A percentile compares a stretch with the other conserved stretches of the same genome.
Evolutionary conservation across 805 yeast species (phyloP).

Genomic region (Metschnikowia anglica): DNA sequence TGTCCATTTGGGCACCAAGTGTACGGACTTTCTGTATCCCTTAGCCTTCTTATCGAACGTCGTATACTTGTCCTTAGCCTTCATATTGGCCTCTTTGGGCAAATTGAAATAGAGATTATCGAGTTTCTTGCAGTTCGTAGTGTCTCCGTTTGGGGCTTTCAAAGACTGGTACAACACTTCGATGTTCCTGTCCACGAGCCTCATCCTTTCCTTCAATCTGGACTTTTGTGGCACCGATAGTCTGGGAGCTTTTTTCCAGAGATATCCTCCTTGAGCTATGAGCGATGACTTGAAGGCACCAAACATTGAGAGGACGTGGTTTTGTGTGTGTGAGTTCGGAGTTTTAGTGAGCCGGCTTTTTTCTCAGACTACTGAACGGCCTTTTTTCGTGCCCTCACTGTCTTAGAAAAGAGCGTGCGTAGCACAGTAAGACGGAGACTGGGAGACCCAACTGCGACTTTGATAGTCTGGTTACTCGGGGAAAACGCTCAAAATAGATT

Average conservation of each 20-base stretch:
- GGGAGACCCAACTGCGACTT: too few relatives aligned
- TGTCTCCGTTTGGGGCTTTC: constrained; percentile 27
- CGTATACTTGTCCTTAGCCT: constrained; percentile 79
- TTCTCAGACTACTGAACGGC: too few relatives aligned
- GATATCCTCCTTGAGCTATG: constrained; percentile 64
- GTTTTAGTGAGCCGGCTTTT: neutral
- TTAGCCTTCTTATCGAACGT: constrained; percentile 72
- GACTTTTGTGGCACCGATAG: constrained; percentile 77
- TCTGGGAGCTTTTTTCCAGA: constrained; percentile 54
- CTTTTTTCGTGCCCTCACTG: too few relatives aligned
- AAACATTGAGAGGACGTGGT: constrained; percentile 44
- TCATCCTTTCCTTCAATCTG: constrained; percentile 82
- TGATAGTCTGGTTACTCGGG: too few relatives aligned
- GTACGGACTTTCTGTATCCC: constrained; percentile 86
- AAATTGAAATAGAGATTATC: constrained; percentile 42
- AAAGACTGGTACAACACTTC: constrained; percentile 53
- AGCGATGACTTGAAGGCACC: constrained; percentile 70
- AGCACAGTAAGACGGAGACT: too few relatives aligned
- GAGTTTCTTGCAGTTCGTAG: constrained; percentile 38
- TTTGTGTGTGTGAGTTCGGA: neutral
- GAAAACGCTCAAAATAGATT: too few relatives aligned
- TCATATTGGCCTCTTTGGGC: constrained; percentile 83
- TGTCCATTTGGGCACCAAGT: constrained; percentile 90
- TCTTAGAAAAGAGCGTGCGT: too few relatives aligned
- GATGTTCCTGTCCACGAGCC: constrained; percentile 75